Conservation (phyloP, 163 green algal species). For the Trebouxia gelatinosa region DNA sequence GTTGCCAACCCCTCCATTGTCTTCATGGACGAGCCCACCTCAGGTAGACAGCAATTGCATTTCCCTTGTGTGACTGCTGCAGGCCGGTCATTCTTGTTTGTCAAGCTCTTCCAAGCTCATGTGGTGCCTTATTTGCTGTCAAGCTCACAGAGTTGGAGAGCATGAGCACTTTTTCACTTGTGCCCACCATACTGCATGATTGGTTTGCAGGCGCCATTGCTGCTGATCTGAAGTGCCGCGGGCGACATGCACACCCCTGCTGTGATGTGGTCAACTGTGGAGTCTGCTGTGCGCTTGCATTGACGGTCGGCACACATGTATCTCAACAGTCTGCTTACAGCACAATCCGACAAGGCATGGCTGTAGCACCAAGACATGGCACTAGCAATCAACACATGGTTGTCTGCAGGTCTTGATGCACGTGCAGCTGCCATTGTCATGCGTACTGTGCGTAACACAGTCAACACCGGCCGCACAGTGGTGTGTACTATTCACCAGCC, state of each 20-base stretch:
- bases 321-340: background rate
- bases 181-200: slow-evolving; percentile 39
- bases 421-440: slow-evolving; percentile 80
- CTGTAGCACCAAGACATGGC: background rate
- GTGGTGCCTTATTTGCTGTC: background rate
- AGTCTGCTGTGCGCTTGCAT: background rate
- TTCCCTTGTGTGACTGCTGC: background rate
- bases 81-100: too few species aligned
- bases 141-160: slow-evolving; percentile 8
- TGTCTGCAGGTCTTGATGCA: slow-evolving; percentile 68
- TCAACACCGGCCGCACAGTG: slow-evolving; percentile 62
- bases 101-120: background rate
- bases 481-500: slow-evolving; percentile 74
- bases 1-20: slow-evolving; percentile 53
- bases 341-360: slow-evolving; percentile 1
- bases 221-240: background rate
- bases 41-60: too few species aligned
- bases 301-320: background rate
- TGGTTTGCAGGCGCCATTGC: slow-evolving; percentile 67
- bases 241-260: background rate
- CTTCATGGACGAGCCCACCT: slow-evolving; percentile 41
- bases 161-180: background rate
- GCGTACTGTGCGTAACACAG: slow-evolving; percentile 69
- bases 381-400: background rate
- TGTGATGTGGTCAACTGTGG: background rate